A percentile compares a stretch with the other conserved stretches of the same genome.
Conservation (phyloP, 2,329 filamentous ascomycete genomes). For the Fusarium sambucinum region DNA sequence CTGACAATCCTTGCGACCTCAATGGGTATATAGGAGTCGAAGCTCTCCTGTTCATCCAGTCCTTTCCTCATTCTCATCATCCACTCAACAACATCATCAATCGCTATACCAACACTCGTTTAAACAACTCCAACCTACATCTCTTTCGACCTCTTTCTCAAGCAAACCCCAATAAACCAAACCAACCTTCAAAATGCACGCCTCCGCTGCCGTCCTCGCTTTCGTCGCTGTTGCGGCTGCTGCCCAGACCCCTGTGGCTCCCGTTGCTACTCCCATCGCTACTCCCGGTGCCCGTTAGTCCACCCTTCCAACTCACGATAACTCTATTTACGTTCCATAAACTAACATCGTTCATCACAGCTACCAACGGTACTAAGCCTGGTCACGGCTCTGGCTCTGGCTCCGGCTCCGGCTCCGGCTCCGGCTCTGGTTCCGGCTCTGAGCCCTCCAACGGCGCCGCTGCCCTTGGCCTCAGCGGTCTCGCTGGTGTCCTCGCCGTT, state of each 20-base stretch:
- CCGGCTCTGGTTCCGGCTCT: conserved; percentile 21
- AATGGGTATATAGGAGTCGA: conserved; percentile 40
- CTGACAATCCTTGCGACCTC: conserved; percentile 31
- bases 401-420: conserved; percentile 16
- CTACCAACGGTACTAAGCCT: conserved; percentile 36
- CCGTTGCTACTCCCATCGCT: conserved; percentile 34
- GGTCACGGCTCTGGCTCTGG: conserved; percentile 24
- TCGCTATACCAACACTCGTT: conserved; percentile 41
- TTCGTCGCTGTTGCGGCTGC: conserved; percentile 45
- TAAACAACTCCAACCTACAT: conserved; percentile 22
- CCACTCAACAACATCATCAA: conserved; percentile 31
- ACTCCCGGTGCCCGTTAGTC: conserved; percentile 37
- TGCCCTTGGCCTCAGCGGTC: conserved; percentile 38
- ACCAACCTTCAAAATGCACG: conserved; percentile 43
- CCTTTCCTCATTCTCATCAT: conserved; percentile 15
- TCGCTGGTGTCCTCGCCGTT: conserved; percentile 42
- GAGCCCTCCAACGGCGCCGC: conserved; percentile 37
- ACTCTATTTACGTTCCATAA: conserved; percentile 3
- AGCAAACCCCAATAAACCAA: conserved; percentile 16
- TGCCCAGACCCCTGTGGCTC: conserved; percentile 37
- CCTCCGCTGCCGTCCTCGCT: conserved; percentile 45
- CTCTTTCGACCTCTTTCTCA: conserved; percentile 17
- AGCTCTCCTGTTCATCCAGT: conserved; percentile 24
- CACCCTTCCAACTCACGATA: conserved; percentile 26
- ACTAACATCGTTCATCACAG: conserved; percentile 25